Percentiles rank a stretch among this genome's conserved stretches.
Evolutionary conservation across 2,329 filamentous ascomycete species (phyloP).

Genomic region (Calonectria fujianensis): DNA sequence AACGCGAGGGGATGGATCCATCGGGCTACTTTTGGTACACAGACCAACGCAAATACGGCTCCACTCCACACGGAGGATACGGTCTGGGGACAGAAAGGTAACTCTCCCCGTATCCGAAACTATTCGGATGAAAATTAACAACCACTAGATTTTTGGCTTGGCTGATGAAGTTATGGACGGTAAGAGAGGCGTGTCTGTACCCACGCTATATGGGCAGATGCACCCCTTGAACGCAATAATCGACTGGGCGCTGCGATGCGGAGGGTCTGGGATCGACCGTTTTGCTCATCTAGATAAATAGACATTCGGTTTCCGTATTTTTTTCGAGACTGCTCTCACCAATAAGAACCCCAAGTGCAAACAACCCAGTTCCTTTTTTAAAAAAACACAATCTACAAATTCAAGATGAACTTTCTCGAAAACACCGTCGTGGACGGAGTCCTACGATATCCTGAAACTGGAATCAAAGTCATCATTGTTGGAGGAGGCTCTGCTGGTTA

Average conservation of each 20-base stretch:
- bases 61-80: conserved; percentile 92
- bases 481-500: conserved; percentile 8
- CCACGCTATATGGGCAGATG: conserved; percentile 87
- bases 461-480: background rate
- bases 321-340: too few relatives aligned
- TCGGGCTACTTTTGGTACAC: conserved; percentile 98
- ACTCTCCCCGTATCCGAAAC: background rate
- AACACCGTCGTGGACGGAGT: background rate
- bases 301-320: background rate
- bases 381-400: background rate
- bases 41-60: conserved; percentile 94
- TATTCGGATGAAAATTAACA: background rate
- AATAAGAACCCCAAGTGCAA: background rate
- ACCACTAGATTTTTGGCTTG: conserved; percentile 73
- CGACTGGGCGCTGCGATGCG: too few relatives aligned
- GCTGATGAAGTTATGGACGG: conserved; percentile 77
- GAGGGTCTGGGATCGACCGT: too few relatives aligned
- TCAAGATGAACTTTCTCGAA: conserved; percentile 1
- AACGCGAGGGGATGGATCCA: conserved; percentile 89
- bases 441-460: background rate
- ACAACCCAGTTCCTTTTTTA: background rate
- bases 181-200: conserved; percentile 81
- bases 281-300: conserved; percentile 80
- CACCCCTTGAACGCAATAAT: conserved; percentile 74
- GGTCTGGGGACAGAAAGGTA: conserved; percentile 89